These are phyloP conservation scores for Miscanthus lutarioriparius DNA, from an alignment of 176 grass and related monocot species.

Conservation along the genomic window DNA sequence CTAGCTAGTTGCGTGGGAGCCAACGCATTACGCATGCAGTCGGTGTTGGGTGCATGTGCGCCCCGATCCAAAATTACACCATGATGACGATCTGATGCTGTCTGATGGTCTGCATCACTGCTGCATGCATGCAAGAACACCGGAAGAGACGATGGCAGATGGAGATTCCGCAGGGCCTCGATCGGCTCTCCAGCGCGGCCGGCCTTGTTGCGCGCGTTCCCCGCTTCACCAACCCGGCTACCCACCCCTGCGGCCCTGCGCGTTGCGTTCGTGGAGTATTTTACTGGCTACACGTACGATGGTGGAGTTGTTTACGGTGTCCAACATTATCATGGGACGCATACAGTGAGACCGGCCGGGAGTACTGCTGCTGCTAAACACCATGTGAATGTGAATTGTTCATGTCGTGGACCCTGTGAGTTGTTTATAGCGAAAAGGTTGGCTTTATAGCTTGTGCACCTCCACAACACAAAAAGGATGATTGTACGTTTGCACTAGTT, in stretches of 20 bases:
- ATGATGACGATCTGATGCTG: not conserved
- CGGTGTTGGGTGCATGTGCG: conserved; percentile 3
- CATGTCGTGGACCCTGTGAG: too few relatives aligned
- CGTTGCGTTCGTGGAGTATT: not conserved
- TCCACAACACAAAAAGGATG: too few relatives aligned
- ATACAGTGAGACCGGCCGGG: not conserved
- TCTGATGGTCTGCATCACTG: too few relatives aligned
- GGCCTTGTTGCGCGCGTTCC: not conserved
- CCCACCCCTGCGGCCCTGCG: too few relatives aligned
- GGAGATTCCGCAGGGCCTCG: not conserved
- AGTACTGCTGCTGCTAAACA: too few relatives aligned
- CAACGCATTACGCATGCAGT: too few relatives aligned
- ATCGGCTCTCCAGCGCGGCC: not conserved
- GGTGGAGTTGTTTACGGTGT: not conserved
- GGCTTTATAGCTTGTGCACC: too few relatives aligned
- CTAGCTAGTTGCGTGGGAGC: not conserved
- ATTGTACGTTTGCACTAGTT: too few relatives aligned
- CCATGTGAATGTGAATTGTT: too few relatives aligned
- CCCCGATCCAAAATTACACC: not conserved
- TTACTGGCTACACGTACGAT: not conserved
- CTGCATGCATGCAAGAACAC: not conserved
- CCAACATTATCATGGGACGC: conserved; percentile 5
- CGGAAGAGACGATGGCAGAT: not conserved
- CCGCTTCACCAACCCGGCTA: not conserved
- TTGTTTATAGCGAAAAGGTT: too few relatives aligned